Conservation (phyloP, 2,329 filamentous ascomycete genomes). For the Fusarium humuli region DNA sequence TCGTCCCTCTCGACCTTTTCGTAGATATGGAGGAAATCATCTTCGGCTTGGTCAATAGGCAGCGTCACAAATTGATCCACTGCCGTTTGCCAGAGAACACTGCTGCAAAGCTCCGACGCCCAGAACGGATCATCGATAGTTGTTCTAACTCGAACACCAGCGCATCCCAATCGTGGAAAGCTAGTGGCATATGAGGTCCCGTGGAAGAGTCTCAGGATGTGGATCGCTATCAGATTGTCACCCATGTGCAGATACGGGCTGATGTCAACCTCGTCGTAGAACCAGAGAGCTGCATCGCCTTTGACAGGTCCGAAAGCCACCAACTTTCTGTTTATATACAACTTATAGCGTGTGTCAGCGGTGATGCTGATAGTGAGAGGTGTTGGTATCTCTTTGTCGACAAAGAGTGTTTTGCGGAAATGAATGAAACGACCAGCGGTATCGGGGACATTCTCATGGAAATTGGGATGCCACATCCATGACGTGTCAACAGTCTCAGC, state of each 20-base stretch:
- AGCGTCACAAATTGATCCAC: not conserved
- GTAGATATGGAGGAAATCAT: constrained; percentile 8
- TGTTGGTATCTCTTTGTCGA: fast-evolving
- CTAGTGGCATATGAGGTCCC: not conserved
- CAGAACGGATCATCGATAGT: not conserved
- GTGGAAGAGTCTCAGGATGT: not conserved
- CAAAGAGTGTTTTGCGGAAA: not conserved
- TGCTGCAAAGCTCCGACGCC: not conserved
- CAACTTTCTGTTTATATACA: not conserved
- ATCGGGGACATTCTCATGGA: not conserved
- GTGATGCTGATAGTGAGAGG: not conserved
- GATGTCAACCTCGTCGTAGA: not conserved
- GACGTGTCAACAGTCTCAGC: constrained; percentile 1
- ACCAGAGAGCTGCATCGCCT: constrained; percentile 1
- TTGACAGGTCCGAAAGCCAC: not conserved
- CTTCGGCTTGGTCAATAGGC: not conserved
- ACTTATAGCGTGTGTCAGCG: not conserved
- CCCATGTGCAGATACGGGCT: not conserved
- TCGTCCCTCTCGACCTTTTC: not conserved
- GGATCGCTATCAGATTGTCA: not conserved
- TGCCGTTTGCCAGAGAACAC: not conserved
- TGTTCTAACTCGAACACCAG: not conserved
- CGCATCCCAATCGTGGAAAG: not conserved
- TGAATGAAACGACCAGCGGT: constrained; percentile 1
- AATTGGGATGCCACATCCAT: constrained; percentile 4